Conservation (phyloP, 108 stramenopile species). For the Nitzschia sp. region DNA sequence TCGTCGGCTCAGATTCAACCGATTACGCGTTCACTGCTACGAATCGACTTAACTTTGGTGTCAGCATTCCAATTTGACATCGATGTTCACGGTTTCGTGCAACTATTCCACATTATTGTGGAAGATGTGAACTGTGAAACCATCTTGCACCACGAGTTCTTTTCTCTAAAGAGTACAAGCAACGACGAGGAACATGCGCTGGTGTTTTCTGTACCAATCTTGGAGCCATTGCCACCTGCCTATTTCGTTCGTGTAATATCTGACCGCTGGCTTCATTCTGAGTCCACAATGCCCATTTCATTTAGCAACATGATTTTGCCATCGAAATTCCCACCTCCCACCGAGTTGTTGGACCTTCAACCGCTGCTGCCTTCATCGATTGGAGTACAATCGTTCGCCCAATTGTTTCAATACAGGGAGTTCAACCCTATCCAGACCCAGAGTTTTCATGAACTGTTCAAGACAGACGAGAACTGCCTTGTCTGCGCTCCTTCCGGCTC, state of each 20-base stretch:
- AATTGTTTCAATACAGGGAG: constrained; percentile 65
- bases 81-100: constrained; percentile 88
- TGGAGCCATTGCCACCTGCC: constrained; percentile 96
- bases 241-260: constrained; percentile 94
- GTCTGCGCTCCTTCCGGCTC: constrained; percentile 95
- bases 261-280: constrained; percentile 96
- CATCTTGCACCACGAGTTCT: constrained; percentile 94
- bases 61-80: constrained; percentile 94
- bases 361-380: constrained; percentile 87
- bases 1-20: constrained; percentile 92
- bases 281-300: constrained; percentile 88
- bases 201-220: constrained; percentile 91
- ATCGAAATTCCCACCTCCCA: constrained; percentile 92
- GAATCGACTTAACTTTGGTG: constrained; percentile 88
- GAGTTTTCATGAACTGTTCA: constrained; percentile 91
- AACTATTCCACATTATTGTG: constrained; percentile 92
- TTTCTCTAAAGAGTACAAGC: constrained; percentile 71
- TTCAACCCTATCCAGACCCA: constrained; percentile 99
- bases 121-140: constrained; percentile 96
- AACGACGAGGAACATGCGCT: constrained; percentile 88
- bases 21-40: constrained; percentile 91
- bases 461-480: constrained; percentile 86
- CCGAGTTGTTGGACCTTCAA: constrained; percentile 95
- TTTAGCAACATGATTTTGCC: constrained; percentile 96
- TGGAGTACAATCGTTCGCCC: constrained; percentile 70